Conservation (phyloP, 2,329 filamentous ascomycete genomes). For the Curvularia sp. region DNA sequence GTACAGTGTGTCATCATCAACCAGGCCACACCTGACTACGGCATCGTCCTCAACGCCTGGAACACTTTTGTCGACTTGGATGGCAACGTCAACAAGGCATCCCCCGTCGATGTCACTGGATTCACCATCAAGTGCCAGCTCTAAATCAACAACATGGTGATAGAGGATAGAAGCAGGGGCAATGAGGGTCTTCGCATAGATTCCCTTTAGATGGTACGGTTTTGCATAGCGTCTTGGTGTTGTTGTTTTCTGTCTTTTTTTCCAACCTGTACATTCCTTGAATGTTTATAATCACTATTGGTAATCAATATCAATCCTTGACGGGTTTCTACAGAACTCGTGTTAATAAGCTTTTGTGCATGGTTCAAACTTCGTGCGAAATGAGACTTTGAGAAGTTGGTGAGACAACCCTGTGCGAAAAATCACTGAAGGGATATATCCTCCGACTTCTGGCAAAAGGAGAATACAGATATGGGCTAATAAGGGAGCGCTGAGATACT, state of each 20-base stretch:
- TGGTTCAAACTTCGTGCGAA: background rate
- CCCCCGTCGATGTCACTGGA: slow-evolving; percentile 17
- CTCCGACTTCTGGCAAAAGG: background rate
- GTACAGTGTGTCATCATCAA: slow-evolving; percentile 6
- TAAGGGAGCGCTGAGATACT: too few relatives aligned
- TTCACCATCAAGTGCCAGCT: slow-evolving; percentile 18
- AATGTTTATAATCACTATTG: background rate
- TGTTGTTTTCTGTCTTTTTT: background rate
- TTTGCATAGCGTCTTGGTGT: slow-evolving; percentile 9
- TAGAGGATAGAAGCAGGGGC: background rate
- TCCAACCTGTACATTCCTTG: slow-evolving; percentile 4
- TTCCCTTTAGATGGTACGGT: background rate
- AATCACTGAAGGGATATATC: background rate
- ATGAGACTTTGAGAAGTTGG: background rate
- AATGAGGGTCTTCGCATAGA: background rate
- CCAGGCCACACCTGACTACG: background rate
- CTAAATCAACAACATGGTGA: background rate
- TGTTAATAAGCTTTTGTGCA: background rate
- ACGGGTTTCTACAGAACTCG: background rate
- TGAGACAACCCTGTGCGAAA: background rate
- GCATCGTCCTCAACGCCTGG: slow-evolving; percentile 12
- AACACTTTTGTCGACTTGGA: slow-evolving; percentile 26
- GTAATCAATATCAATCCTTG: slow-evolving; percentile 13
- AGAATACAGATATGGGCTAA: background rate
- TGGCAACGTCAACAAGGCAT: slow-evolving; percentile 4